phyloP scores from a whole-genome alignment of 2,329 filamentous ascomycete species.

The Xylaria sp. region DNA sequence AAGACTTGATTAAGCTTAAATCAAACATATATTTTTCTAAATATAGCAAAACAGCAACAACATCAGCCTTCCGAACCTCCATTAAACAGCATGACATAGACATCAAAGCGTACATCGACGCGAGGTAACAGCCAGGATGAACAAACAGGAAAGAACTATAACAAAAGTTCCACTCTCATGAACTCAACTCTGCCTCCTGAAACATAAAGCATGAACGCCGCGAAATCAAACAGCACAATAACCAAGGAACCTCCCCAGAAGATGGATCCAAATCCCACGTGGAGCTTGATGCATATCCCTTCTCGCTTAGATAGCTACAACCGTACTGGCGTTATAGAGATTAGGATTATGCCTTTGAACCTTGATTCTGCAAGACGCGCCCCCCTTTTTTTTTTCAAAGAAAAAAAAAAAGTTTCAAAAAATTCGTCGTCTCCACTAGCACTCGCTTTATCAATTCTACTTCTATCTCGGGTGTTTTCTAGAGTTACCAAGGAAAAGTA shows the following conservation, averaged over 20 bases:
- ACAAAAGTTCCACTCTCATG: background rate
- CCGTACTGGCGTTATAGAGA: background rate
- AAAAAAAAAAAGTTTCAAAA: background rate
- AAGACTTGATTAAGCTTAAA: background rate
- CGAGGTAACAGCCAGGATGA: constrained; percentile 2
- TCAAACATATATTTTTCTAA: background rate
- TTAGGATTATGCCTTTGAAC: background rate
- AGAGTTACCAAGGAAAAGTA: background rate
- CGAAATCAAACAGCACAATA: background rate
- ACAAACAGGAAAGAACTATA: background rate
- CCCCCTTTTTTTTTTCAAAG: no score
- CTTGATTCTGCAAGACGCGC: background rate
- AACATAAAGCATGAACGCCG: background rate
- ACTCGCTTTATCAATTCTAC: no score
- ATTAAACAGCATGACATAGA: background rate
- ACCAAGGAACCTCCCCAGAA: background rate
- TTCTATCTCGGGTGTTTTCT: background rate
- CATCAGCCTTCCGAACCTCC: background rate
- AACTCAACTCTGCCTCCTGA: background rate
- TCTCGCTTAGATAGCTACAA: background rate
- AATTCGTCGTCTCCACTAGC: background rate
- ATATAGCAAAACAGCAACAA: background rate
- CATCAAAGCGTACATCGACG: background rate
- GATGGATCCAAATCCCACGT: background rate
- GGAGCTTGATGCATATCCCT: background rate